A percentile compares a stretch with the other conserved stretches of the same genome.
These are phyloP conservation scores for Penicillium fuscoglaucum DNA, from an alignment of 2,329 filamentous ascomycete genomes.

Conservation along the genomic window DNA sequence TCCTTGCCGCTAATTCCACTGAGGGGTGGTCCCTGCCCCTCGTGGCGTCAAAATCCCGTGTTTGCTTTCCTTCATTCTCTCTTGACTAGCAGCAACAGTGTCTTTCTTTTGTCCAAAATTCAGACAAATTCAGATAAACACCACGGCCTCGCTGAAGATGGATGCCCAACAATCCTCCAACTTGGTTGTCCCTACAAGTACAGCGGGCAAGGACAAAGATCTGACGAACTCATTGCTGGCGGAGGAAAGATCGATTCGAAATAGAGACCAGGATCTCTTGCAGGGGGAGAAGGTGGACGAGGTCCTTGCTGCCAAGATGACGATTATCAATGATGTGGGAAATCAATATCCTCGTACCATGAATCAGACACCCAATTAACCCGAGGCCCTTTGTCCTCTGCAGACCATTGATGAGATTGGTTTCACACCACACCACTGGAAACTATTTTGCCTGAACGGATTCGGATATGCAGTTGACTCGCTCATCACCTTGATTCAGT, in stretches of 20 bases:
- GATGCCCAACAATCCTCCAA: background rate
- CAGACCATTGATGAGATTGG: conserved; percentile 57
- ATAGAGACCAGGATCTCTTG: conserved; percentile 8
- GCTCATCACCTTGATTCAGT: conserved; percentile 40
- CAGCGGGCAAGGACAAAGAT: background rate
- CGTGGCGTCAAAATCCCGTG: background rate
- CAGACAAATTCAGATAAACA: background rate
- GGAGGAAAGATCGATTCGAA: background rate
- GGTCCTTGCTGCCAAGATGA: conserved; percentile 44
- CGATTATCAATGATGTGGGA: conserved; percentile 36
- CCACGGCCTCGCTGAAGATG: background rate
- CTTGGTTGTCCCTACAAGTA: background rate
- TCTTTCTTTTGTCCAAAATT: background rate
- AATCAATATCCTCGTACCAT: background rate
- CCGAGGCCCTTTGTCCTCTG: background rate
- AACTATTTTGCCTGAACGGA: conserved; percentile 63
- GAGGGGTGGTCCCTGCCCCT: background rate
- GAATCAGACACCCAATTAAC: background rate
- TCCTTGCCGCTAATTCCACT: background rate
- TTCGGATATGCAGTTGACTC: conserved; percentile 54
- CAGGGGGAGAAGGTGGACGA: conserved; percentile 34
- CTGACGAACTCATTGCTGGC: background rate
- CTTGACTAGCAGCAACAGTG: background rate
- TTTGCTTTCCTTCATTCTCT: background rate
- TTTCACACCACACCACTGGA: conserved; percentile 60